phyloP scores from a whole-genome alignment of 108 stramenopile genomes.

The Fragilaria radians region DNA sequence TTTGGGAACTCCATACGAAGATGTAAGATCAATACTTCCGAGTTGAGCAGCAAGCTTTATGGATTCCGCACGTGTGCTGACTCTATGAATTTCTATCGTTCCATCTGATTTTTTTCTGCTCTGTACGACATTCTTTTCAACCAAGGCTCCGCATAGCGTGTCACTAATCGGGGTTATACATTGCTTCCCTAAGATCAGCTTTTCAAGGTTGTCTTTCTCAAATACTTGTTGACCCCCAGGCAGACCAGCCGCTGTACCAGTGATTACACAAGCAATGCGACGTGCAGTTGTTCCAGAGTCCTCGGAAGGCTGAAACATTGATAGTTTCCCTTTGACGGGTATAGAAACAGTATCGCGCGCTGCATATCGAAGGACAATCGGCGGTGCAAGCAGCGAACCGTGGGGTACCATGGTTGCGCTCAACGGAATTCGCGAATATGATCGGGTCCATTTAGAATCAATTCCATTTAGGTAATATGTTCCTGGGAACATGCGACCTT shows the following conservation, averaged over 20 bases:
- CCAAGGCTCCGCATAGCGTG: slow-evolving; percentile 55
- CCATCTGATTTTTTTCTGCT: slow-evolving; percentile 66
- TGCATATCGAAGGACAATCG: slow-evolving; percentile 63
- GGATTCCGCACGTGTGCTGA: slow-evolving; percentile 47
- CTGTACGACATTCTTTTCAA: slow-evolving; percentile 93
- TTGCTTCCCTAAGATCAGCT: slow-evolving; percentile 69
- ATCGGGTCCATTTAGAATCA: slow-evolving; percentile 69
- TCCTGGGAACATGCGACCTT: slow-evolving; percentile 84
- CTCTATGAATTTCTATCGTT: slow-evolving; percentile 39
- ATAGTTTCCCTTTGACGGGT: slow-evolving; percentile 65
- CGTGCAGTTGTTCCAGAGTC: slow-evolving; percentile 38
- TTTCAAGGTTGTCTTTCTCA: slow-evolving; percentile 58
- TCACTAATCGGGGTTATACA: slow-evolving; percentile 74
- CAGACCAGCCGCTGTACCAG: slow-evolving; percentile 90
- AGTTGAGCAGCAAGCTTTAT: slow-evolving; percentile 89
- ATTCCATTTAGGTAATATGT: slow-evolving; percentile 89
- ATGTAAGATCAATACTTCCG: slow-evolving; percentile 68
- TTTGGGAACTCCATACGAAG: slow-evolving; percentile 78
- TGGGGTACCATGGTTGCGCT: slow-evolving; percentile 42
- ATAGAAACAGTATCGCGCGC: slow-evolving; percentile 47
- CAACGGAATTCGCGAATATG: slow-evolving; percentile 74
- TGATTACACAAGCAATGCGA: slow-evolving; percentile 84
- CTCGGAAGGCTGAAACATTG: slow-evolving; percentile 45
- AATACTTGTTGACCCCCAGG: slow-evolving; percentile 78
- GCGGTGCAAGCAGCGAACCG: slow-evolving; percentile 64